Percentiles rank a stretch among this genome's conserved stretches.
phyloP scores from a whole-genome alignment of 2,329 filamentous ascomycete genomes.

The Penicillium sp. region DNA sequence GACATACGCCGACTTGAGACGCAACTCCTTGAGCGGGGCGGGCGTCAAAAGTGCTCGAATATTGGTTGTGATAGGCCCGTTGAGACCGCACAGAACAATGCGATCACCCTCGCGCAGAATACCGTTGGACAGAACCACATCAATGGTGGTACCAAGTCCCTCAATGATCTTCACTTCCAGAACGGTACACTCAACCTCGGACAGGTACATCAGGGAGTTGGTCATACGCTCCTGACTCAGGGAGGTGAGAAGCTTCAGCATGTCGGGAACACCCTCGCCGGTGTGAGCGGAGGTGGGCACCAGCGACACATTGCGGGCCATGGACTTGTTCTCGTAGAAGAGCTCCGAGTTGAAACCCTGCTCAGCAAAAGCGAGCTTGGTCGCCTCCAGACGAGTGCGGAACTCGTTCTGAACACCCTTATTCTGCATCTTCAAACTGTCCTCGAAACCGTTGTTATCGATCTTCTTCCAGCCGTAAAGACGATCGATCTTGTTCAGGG shows the following conservation, averaged over 20 bases:
- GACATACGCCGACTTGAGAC: conserved; percentile 92
- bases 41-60: conserved; percentile 92
- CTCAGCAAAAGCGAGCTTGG: conserved; percentile 89
- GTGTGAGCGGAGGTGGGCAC: conserved; percentile 96
- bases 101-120: conserved; percentile 89
- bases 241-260: conserved; percentile 90
- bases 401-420: conserved; percentile 94
- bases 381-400: conserved; percentile 78
- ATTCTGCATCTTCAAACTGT: conserved; percentile 82
- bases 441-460: conserved; percentile 96
- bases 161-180: conserved; percentile 99
- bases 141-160: conserved; percentile 96
- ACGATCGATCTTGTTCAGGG: conserved; percentile 99
- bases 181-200: conserved; percentile 94
- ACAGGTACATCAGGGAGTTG: conserved; percentile 93
- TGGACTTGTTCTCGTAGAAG: conserved; percentile 96
- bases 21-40: conserved; percentile 84
- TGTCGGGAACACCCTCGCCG: conserved; percentile 97
- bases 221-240: conserved; percentile 98
- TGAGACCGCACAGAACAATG: conserved; percentile 92
- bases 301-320: conserved; percentile 90
- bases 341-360: conserved; percentile 97
- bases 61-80: conserved; percentile 90
- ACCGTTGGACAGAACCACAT: conserved; percentile 94
- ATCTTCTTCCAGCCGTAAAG: conserved; percentile 98